These are phyloP conservation scores for Rutidosis leptorrhynchoides DNA, from an alignment of 129 eudicot species.

Conservation along the genomic window DNA sequence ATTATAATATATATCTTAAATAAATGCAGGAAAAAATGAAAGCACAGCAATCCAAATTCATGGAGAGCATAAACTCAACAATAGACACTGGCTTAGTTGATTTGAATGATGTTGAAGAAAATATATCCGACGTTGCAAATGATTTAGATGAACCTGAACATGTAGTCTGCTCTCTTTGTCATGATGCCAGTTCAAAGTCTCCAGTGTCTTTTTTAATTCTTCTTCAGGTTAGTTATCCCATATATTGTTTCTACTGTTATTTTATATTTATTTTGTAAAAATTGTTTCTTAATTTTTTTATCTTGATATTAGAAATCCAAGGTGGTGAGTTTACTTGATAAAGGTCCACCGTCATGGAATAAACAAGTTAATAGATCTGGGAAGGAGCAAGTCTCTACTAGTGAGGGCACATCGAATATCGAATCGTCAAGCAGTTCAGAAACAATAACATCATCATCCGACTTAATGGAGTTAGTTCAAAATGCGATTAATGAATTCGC, in stretches of 20 bases:
- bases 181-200: slow-evolving; percentile 66
- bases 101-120: slow-evolving; percentile 40
- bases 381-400: slow-evolving; percentile 40
- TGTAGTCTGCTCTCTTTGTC: slow-evolving; percentile 88
- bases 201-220: slow-evolving; percentile 78
- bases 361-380: slow-evolving; percentile 48
- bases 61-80: no score
- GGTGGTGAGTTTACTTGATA: slow-evolving; percentile 70
- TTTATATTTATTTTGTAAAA: neutral
- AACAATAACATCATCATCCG: slow-evolving; percentile 41
- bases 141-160: slow-evolving; percentile 46
- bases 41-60: slow-evolving; percentile 88
- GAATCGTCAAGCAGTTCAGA: slow-evolving; percentile 46
- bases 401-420: slow-evolving; percentile 22
- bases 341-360: slow-evolving; percentile 87
- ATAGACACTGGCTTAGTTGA: no score
- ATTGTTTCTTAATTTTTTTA: slow-evolving; percentile 3
- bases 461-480: slow-evolving; percentile 56
- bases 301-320: slow-evolving; percentile 75
- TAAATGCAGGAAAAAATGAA: slow-evolving; percentile 82
- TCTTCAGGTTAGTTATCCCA: slow-evolving; percentile 65
- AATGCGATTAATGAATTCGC: slow-evolving; percentile 63
- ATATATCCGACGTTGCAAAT: slow-evolving; percentile 34
- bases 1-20: slow-evolving; percentile 12
- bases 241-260: slow-evolving; percentile 8